Evolutionary conservation across 768 basidiomycete species (phyloP), one percentile per base, ranked within the genome.

Genomic region (Podaxis sp.): DNA sequence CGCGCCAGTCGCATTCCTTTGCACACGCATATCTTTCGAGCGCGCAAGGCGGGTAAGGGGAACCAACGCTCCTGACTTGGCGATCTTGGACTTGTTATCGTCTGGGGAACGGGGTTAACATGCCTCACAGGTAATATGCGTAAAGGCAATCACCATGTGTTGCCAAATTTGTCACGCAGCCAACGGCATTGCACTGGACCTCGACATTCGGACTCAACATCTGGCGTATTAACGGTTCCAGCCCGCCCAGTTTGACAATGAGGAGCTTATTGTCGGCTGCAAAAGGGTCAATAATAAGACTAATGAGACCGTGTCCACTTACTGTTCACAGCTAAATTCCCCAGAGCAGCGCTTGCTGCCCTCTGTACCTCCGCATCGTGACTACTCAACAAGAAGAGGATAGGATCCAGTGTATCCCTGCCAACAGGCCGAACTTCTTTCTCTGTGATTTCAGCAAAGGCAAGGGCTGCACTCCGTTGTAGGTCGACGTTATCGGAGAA

Each of bases 11-110:
- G 97, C 97, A 72, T 99, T 99, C 64, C 97, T 85, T 75, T 99
- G 97, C 3, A 99, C 97, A 11, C 97, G 87, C 96, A 99, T 98
- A 74, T 99, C 97, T 78, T 99, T 99, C 24, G 95, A 97, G 66
- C 94, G 88, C 36, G 97, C 97, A 48, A 99, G 84, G 55, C 97
- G 86, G 49, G 97, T 99, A 40, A 99, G 86, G 24, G 97, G 97
- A 22, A 97, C 94, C 59, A 99, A 82, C n/a, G 97, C 97, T 51
- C 97, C 97, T 10, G 95, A 97, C 83, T 98, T 98, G 44, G 97
- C 97, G 61, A 99, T 99, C 84, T 96, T 97, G 56, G 95, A 97
- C 84, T 99, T 99, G 84, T 99, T 99, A 75, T 99, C 97, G 71
- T 99, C 96, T 97, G 66, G 55, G 58, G 15, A 33, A 26, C 24